phyloP scores from a whole-genome alignment of 2,329 filamentous ascomycete species.

The Alternaria triticimaculans region DNA sequence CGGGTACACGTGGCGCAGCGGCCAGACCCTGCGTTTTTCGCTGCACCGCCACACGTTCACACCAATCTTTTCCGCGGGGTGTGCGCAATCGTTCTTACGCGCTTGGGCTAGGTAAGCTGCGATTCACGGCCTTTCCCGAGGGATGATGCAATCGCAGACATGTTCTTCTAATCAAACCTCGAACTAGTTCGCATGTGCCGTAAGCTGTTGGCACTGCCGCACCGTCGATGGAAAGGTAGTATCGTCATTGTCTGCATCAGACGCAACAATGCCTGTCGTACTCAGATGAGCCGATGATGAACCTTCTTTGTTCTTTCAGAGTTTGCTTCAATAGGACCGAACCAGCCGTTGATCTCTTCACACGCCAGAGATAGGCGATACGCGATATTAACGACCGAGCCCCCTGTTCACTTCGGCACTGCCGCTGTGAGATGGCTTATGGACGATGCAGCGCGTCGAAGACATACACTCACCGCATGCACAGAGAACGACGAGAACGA shows the following conservation, averaged over 20 bases:
- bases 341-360: background rate
- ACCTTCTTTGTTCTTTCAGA: background rate
- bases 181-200: background rate
- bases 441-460: background rate
- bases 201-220: background rate
- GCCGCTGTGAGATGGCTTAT: background rate
- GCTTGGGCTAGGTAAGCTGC: background rate
- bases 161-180: background rate
- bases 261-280: background rate
- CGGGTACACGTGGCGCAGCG: slow-evolving; percentile 16
- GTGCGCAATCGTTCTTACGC: background rate
- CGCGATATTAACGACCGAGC: background rate
- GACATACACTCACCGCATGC: too few species aligned
- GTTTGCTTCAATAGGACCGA: slow-evolving; percentile 1
- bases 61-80: background rate
- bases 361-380: background rate
- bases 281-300: background rate
- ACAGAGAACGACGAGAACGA: too few species aligned
- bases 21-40: background rate
- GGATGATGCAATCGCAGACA: background rate
- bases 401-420: background rate
- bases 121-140: background rate
- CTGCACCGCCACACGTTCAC: slow-evolving; percentile 8
- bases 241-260: background rate
- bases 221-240: background rate